Conservation (phyloP, 331 rosid species). For the Dryas integrifolia region DNA sequence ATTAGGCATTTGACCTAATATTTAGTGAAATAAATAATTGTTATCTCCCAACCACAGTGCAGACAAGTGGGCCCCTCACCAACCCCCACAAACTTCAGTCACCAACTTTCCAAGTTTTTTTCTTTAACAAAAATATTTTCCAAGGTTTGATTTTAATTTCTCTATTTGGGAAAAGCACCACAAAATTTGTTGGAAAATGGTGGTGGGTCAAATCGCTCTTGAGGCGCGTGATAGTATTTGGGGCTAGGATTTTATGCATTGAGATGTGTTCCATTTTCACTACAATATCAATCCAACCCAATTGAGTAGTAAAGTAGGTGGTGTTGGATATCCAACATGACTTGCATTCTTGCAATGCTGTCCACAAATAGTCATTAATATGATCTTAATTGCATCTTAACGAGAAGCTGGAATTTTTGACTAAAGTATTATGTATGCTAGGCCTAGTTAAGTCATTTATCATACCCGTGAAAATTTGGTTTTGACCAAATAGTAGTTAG, state of each 20-base stretch:
- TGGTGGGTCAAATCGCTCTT: too few species aligned
- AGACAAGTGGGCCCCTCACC: background rate
- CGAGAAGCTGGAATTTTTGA: too few species aligned
- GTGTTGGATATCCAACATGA: conserved; percentile 2
- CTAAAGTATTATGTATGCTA: too few species aligned
- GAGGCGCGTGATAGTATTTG: background rate
- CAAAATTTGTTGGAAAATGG: too few species aligned
- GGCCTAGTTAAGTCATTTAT: too few species aligned
- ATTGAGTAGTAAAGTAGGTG: background rate
- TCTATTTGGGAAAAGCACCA: too few species aligned
- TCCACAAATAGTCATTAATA: background rate
- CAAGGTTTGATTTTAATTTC: too few species aligned
- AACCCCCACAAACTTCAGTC: conserved; percentile 3
- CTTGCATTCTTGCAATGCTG: background rate
- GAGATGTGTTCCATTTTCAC: too few species aligned
- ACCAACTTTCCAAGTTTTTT: background rate
- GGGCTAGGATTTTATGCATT: background rate
- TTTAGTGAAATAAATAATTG: background rate
- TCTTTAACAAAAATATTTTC: too few species aligned
- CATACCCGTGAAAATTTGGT: too few species aligned
- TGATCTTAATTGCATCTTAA: too few species aligned
- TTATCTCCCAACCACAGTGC: background rate
- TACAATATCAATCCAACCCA: background rate
- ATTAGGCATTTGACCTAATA: background rate
- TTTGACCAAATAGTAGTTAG: too few species aligned